Evolutionary conservation across 2,329 filamentous ascomycete genomes (phyloP), one percentile per base, ranked within the genome.

Genomic region (Alternaria conjuncta): DNA sequence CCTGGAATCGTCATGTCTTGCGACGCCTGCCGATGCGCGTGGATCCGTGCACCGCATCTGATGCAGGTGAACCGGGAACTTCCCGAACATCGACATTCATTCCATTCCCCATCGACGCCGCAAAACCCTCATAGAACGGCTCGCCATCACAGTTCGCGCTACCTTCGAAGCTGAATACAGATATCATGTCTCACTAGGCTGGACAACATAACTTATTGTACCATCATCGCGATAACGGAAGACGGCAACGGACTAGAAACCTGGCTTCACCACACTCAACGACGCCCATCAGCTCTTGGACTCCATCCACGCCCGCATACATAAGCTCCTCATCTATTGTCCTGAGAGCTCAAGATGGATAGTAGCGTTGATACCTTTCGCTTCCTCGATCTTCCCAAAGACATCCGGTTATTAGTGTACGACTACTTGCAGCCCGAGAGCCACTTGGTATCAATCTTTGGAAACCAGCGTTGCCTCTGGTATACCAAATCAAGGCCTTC

Each of bases 1-100:
- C 57, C 43, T 60, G 30, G 36, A 59, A 56, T 61, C 63, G 63
- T 65, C 65, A 65, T 63, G 63, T 63, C 65, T 61, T 65, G 60
- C 60, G 63, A 61, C 65, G 63, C 60, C 21, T 49, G 53, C 50
- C 43, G 30, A 53, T n/a, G 54, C 32, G 50, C 36, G 10, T 21
- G 20, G 61, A 57, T 63, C 61, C 20, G 57, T 60, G 61, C 61
- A 20, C 18, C 12, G 13, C 36, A 32, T 26, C 45, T 49, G 30
- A 50, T 54, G 47, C 57, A 53, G 26, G 32, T 18, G 20, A n/a
- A 53, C 30, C 49, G 41, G 18, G 43, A 49, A 36, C 45, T 50
- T 32, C 55, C 26, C 4, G 43, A 45, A 54, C 47, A 30, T 45
- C 41, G 28, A 49, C 28, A 55, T 26, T 15, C 20, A 25, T 30